Base-by-base conservation (phyloP, 441 rosid genomes). In the Populus tomentosa region DNA sequence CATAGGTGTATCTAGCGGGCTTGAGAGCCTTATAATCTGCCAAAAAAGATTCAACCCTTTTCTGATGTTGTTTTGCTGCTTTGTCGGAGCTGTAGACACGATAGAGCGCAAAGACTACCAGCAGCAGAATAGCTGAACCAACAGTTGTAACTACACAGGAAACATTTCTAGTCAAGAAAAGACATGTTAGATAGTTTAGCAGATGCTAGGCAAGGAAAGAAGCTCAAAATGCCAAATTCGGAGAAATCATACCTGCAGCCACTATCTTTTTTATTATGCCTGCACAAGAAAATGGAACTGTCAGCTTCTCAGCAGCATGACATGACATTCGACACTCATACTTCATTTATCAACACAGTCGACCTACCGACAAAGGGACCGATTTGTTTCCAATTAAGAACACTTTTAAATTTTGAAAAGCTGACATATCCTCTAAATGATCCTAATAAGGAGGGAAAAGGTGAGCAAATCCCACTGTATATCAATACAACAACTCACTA, bases 11-110 rank as follows among this genome's bases (percentile, higher is more conserved):
- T 46, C 84, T 75, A 14, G 82, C 23, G 6, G 86, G 84, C 76
- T 78, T 80, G n/a, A 75, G 62, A 68, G 84, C 86, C 38, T 50
- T 78, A 73, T 83, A 83, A 36, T 80, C 86, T 32, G 78, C 84
- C 53, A 83, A 75, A 66, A 80, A 83, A 26, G 33, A 65, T 20
- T 78, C 77, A 23, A 83, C 61, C 71, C 71, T 78, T 16, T 32
- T 67, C 18, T 69, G 74, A 38, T 71, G 36, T 72, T 80, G 77
- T 59, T 80, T 77, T 11, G 75, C 81, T 14, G 16, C 35, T 72
- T 42, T 78, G n/a, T 82, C 70, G 1, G 36, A 61, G 24, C 33
- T 82, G 33, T 78, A 66, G 10, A 61, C 6, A 3, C 56, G 63
- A 62, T 36, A 72, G 18, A 75, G 3, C 0, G 10, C 70, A 24